Evolutionary conservation across 371 early-diverging fungal genomes (phyloP).

Genomic region (Mucor ambiguus): DNA sequence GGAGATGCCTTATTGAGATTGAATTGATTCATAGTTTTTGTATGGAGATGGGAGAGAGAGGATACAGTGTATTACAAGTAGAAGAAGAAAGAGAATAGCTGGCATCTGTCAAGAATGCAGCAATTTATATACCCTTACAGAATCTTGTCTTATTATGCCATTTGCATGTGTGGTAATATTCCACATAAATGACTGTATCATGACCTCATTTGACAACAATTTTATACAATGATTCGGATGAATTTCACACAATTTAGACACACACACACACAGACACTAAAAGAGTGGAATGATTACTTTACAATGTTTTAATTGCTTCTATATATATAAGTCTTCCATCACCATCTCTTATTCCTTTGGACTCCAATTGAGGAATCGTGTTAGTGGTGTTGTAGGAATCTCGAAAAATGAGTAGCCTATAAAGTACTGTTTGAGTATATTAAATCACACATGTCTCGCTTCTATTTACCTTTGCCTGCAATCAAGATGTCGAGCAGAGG

Average conservation of each 20-base stretch:
- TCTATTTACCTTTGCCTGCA: constrained; percentile 40
- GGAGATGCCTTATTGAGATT: background rate
- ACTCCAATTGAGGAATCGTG: constrained; percentile 46
- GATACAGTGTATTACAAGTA: background rate
- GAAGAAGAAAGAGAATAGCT: background rate
- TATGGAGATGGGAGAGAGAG: too few relatives aligned
- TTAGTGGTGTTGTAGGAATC: constrained; percentile 45
- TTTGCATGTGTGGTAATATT: background rate
- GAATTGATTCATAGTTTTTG: constrained; percentile 1
- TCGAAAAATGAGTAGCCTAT: constrained; percentile 52
- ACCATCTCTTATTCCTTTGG: constrained; percentile 27
- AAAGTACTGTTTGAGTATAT: background rate
- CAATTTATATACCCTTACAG: constrained; percentile 8
- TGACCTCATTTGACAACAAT: constrained; percentile 24
- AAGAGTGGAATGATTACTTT: background rate
- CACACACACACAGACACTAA: background rate
- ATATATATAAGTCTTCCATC: background rate
- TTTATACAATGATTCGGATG: background rate
- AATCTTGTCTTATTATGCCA: constrained; percentile 1
- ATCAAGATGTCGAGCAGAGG: constrained; percentile 45
- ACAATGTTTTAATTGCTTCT: background rate
- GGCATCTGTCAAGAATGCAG: background rate
- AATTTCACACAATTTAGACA: background rate
- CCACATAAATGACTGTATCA: constrained; percentile 18
- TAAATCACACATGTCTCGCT: too few relatives aligned